These are phyloP conservation scores for Asterochloris sp. DNA, from an alignment of 139 green algal genomes.

Conservation along the genomic window DNA sequence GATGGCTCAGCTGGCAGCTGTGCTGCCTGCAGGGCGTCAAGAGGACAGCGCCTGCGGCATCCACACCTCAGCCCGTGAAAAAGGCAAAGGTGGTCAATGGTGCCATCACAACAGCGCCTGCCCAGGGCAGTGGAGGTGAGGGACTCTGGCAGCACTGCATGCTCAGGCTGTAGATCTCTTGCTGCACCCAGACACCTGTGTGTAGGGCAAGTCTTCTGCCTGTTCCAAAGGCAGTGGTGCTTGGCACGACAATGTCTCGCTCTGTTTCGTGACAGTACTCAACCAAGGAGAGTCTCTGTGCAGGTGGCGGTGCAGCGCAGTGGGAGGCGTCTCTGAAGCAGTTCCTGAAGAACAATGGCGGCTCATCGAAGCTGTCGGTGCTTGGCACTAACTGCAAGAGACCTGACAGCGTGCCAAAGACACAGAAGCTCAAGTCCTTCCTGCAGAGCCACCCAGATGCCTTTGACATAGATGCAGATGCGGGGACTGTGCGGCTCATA, in stretches of 20 bases:
- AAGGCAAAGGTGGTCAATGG: conserved; percentile 4
- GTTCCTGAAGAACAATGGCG: background rate
- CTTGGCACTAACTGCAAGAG: conserved; percentile 1
- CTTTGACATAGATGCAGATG: conserved; percentile 3
- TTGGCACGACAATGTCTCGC: too few species aligned
- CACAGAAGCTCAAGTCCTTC: conserved; percentile 8
- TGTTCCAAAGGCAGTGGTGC: too few species aligned
- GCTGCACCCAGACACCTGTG: too few species aligned
- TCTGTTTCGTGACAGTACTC: too few species aligned
- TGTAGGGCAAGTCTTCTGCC: too few species aligned
- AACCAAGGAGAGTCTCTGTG: too few species aligned
- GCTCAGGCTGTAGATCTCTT: too few species aligned
- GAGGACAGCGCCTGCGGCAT: background rate
- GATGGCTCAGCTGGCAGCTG: too few species aligned
- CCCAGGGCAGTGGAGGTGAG: too few species aligned
- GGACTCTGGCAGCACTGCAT: too few species aligned
- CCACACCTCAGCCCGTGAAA: conserved; percentile 6
- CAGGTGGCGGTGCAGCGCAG: background rate
- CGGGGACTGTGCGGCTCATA: background rate
- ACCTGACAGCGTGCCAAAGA: conserved; percentile 4
- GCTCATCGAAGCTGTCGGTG: conserved; percentile 2
- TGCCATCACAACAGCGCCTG: too few species aligned
- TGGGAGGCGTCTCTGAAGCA: background rate
- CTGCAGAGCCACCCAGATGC: background rate
- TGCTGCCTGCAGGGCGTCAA: conserved; percentile 5